Percentiles rank a stretch among this genome's conserved stretches.
These are phyloP conservation scores for Zalerion maritima DNA, from an alignment of 495 filamentous ascomycete genomes.

Conservation along the genomic window DNA sequence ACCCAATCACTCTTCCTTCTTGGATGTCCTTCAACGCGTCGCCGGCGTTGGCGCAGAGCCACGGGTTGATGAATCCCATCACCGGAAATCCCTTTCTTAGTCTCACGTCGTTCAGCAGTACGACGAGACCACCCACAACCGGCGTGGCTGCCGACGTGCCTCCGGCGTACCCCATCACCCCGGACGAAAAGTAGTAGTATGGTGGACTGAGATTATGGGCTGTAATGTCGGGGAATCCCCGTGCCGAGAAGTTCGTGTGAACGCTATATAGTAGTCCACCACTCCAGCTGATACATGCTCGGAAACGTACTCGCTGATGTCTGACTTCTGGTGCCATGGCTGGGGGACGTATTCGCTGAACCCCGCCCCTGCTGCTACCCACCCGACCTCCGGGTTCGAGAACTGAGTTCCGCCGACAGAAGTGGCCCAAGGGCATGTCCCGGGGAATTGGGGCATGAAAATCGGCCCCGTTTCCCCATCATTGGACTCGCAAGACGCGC, in stretches of 20 bases:
- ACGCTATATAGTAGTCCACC: constrained; percentile 30
- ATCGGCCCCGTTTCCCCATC: constrained; percentile 50
- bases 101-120: constrained; percentile 53
- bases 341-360: constrained; percentile 52
- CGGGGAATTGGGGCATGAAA: constrained; percentile 60
- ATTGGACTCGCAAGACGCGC: constrained; percentile 48
- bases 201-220: constrained; percentile 36
- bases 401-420: constrained; percentile 51
- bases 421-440: constrained; percentile 58
- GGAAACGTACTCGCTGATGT: constrained; percentile 42
- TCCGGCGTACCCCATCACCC: constrained; percentile 28
- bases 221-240: constrained; percentile 60
- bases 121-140: constrained; percentile 45
- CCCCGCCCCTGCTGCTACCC: constrained; percentile 47
- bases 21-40: constrained; percentile 50
- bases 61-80: constrained; percentile 64
- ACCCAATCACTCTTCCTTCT: constrained; percentile 44
- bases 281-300: constrained; percentile 29
- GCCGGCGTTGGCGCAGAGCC: constrained; percentile 44
- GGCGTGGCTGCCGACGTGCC: constrained; percentile 58
- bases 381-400: constrained; percentile 42
- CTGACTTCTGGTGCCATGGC: constrained; percentile 45
- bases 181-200: constrained; percentile 35
- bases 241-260: constrained; percentile 43
- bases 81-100: constrained; percentile 36